Evolutionary conservation across 352 stramenopile genomes (phyloP).

Genomic region (Elongisporangium undulatum): DNA sequence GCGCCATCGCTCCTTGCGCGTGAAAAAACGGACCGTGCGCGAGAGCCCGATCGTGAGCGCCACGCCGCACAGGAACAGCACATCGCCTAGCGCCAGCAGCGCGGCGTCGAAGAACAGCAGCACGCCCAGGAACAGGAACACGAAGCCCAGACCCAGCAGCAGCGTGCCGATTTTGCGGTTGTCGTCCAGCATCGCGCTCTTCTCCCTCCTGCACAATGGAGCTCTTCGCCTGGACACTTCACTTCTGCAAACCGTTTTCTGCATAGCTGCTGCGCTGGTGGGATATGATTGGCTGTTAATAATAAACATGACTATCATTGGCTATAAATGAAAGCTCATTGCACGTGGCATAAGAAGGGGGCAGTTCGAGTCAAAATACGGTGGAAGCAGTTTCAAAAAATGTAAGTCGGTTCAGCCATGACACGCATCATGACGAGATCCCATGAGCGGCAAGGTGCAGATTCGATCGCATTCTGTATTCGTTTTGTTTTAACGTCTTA

Average conservation of each 20-base stretch:
- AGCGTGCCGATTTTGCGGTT: constrained; percentile 96
- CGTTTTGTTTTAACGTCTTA: not conserved
- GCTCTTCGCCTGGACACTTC: not conserved
- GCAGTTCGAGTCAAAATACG: not conserved
- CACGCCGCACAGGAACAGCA: constrained; percentile 92
- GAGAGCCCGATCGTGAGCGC: constrained; percentile 93
- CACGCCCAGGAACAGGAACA: constrained; percentile 91
- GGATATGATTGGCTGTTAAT: not conserved
- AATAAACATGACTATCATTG: not conserved
- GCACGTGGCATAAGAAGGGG: not conserved
- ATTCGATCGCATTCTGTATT: not conserved
- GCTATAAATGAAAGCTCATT: not conserved
- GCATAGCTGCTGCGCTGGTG: not conserved
- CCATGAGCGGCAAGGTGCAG: not conserved
- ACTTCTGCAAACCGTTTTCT: not conserved
- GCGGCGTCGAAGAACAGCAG: constrained; percentile 95
- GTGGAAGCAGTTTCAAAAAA: not conserved
- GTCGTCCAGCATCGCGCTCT: constrained; percentile 79
- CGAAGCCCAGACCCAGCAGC: constrained; percentile 89
- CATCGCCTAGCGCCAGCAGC: constrained; percentile 91
- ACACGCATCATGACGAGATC: not conserved
- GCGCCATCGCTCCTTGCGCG: constrained; percentile 89
- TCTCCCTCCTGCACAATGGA: constrained; percentile 2
- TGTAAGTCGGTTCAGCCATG: not conserved
- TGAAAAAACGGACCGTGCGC: constrained; percentile 94